Base-by-base conservation (phyloP, 805 yeast species). In the Saturnispora saitoi region DNA sequence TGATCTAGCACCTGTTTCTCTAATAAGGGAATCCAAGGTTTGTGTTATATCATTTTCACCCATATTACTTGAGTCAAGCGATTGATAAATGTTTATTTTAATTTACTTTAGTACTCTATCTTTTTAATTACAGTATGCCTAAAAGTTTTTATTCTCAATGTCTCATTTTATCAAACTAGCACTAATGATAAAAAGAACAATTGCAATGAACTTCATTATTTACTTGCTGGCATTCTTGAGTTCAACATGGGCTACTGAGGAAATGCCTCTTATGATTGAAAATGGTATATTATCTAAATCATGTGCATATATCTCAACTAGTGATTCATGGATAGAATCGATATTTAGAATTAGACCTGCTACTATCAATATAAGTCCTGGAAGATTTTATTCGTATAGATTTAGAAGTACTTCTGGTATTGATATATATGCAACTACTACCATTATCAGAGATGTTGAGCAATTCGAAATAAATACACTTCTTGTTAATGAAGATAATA, bases 11-110 rank as follows among this genome's bases (percentile, higher is more conserved):
- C 36, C 26, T 34, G 46, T 43, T 12, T 30, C 36, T n/a, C 39
- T 34, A n/a, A 43, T 43, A 9, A 43, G 46, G 11, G 20, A 15
- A 32, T 43, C 46, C 40, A 43, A 26, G 11, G 30, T 43, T 24
- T 43, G 39, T 11, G 40, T 14, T 6, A 43, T 36, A 26, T 43
- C 46, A 19, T 17, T n/a, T 9, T 43, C 46, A 26, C 24, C 26
- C 46, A 43, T 43, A 7, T 11, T 22, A 7, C 8, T 22, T 12
- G 6, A 12, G 8, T 2, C 8, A 24, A 24, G 28, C 28, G 8
- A 24, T 9, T 24, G 8, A 6, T 24, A 24, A 24, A 24, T 9
- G 28, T 24, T n/a, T n/a, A n/a, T n/a, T n/a, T n/a, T n/a, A n/a
- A n/a, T n/a, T n/a, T n/a, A n/a, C n/a, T n/a, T n/a, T n/a, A n/a